A percentile compares a stretch with the other conserved stretches of the same genome.
These are phyloP conservation scores for Penicillium sp. DNA, from an alignment of 2,329 filamentous ascomycete species.

Conservation along the genomic window DNA sequence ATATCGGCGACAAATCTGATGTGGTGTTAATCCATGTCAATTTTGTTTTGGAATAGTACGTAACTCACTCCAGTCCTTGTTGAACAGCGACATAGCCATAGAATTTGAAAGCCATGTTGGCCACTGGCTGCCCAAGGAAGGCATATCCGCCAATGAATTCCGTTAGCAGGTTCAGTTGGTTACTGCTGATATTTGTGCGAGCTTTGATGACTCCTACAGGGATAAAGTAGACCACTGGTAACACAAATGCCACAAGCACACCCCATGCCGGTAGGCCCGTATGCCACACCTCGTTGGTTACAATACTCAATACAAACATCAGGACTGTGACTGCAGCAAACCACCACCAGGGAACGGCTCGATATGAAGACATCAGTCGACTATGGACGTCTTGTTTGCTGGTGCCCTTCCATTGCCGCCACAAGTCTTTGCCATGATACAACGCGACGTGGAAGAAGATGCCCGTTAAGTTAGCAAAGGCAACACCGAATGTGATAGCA, in stretches of 20 bases:
- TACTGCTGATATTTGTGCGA: constrained; percentile 50
- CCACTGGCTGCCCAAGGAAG: constrained; percentile 47
- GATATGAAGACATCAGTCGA: constrained; percentile 44
- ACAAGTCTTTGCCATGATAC: constrained; percentile 40
- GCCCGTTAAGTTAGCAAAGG: constrained; percentile 65
- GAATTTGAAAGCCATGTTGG: constrained; percentile 66
- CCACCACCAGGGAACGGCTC: constrained; percentile 48
- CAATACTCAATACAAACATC: constrained; percentile 39
- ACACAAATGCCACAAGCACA: constrained; percentile 45
- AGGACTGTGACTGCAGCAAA: constrained; percentile 40
- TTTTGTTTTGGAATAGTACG: neutral
- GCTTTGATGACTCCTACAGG: constrained; percentile 51
- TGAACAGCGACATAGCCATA: constrained; percentile 67
- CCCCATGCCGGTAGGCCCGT: constrained; percentile 48
- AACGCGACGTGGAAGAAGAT: constrained; percentile 44
- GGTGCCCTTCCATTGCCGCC: constrained; percentile 35
- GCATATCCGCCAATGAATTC: constrained; percentile 52
- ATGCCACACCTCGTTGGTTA: constrained; percentile 44
- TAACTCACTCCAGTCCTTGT: constrained; percentile 53
- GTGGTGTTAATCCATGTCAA: neutral
- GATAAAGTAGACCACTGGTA: constrained; percentile 48
- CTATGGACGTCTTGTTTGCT: constrained; percentile 43
- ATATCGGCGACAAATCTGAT: constrained; percentile 63
- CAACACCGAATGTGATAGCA: constrained; percentile 56
- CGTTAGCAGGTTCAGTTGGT: constrained; percentile 48